Evolutionary conservation across 257 asterid genomes (phyloP).

Genomic region (Perilla frutescens): DNA sequence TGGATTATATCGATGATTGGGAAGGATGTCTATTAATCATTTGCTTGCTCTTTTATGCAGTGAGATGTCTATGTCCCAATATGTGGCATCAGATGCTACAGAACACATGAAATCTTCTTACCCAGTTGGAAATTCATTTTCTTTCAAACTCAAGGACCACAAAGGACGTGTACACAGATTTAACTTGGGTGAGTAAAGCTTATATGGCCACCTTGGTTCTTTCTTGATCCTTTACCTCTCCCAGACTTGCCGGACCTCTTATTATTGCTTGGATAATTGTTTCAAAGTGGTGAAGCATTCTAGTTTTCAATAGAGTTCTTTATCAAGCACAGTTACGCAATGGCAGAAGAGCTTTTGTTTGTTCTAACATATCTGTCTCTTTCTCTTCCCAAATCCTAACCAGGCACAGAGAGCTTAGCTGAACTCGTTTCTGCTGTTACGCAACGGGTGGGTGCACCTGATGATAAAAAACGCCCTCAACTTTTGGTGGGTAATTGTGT

Average conservation of each 20-base stretch:
- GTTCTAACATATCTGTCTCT: constrained; percentile 20
- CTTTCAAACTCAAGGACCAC: constrained; percentile 84
- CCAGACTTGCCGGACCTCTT: background rate
- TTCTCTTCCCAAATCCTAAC: constrained; percentile 17
- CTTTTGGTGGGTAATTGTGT: constrained; percentile 67
- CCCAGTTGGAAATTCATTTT: constrained; percentile 85
- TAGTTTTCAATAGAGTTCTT: background rate
- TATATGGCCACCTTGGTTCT: background rate
- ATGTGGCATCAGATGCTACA: constrained; percentile 61
- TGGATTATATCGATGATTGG: constrained; percentile 26
- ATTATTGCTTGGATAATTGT: background rate
- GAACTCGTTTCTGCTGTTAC: constrained; percentile 84
- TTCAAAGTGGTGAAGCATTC: background rate
- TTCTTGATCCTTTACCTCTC: background rate
- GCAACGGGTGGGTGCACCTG: constrained; percentile 68
- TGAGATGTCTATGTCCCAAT: constrained; percentile 85
- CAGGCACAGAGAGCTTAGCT: constrained; percentile 76
- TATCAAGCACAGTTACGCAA: constrained; percentile 11
- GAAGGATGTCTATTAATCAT: constrained; percentile 25
- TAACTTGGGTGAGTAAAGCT: constrained; percentile 72
- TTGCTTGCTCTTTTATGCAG: constrained; percentile 55
- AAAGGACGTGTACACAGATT: constrained; percentile 85
- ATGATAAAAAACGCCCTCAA: constrained; percentile 63
- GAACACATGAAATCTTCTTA: constrained; percentile 68
- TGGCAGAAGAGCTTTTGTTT: constrained; percentile 15